A percentile compares a stretch with the other conserved stretches of the same genome.
Conservation (phyloP, 1,284 basidiomycete genomes). For the Caloboletus firmus region DNA sequence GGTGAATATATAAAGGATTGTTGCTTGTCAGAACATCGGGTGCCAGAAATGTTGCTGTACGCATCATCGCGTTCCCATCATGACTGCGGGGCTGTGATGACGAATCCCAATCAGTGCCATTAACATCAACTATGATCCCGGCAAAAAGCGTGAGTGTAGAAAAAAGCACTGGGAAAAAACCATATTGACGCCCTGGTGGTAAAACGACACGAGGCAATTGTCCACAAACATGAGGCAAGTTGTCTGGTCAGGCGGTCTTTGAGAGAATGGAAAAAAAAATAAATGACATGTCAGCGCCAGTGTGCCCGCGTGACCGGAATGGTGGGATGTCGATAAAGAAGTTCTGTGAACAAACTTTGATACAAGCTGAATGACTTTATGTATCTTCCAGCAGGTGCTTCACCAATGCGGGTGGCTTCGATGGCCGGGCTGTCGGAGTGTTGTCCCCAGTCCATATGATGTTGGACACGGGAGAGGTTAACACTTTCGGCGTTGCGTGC, state of each 20-base stretch:
- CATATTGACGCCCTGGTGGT: not conserved
- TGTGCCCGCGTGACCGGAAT: not conserved
- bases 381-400: not conserved
- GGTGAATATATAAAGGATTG: conserved; percentile 3
- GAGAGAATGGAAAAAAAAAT: not conserved
- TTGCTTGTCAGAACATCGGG: not conserved
- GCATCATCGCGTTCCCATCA: not conserved
- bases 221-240: conserved; percentile 9
- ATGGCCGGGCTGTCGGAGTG: too few relatives aligned
- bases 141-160: not conserved
- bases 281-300: not conserved
- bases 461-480: too few relatives aligned
- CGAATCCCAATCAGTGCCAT: not conserved
- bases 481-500: conserved; percentile 20
- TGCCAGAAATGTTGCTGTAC: not conserved
- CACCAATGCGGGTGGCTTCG: too few relatives aligned
- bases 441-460: not conserved
- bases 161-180: not conserved
- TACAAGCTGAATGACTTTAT: not conserved
- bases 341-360: not conserved
- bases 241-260: not conserved
- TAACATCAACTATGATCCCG: not conserved
- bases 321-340: not conserved
- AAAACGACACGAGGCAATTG: conserved; percentile 6
- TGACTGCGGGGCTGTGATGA: not conserved